A percentile compares a stretch with the other conserved stretches of the same genome.
These are phyloP conservation scores for Suillus luteus DNA, from an alignment of 768 basidiomycete genomes.

Conservation along the genomic window DNA sequence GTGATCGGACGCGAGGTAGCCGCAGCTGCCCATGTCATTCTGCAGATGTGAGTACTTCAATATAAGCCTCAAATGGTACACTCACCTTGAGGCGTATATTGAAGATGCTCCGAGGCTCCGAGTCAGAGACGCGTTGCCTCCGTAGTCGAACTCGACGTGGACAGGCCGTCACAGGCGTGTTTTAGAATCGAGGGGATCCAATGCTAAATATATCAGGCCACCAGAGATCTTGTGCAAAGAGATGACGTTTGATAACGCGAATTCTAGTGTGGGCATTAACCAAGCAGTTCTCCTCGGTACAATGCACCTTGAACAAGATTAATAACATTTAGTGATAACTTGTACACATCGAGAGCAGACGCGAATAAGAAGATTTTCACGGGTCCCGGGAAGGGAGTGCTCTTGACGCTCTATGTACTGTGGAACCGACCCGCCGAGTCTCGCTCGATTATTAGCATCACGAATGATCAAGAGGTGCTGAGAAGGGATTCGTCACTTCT, in stretches of 20 bases:
- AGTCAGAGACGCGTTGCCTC: background rate
- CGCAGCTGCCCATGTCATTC: background rate
- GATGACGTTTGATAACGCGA: background rate
- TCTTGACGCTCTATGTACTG: background rate
- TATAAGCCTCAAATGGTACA: too few species aligned
- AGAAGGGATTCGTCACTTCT: background rate
- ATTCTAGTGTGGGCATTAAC: background rate
- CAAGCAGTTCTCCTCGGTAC: background rate
- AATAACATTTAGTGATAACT: background rate
- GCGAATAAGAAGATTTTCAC: background rate
- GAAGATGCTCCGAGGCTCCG: too few species aligned
- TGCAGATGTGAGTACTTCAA: background rate
- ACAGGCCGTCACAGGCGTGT: background rate
- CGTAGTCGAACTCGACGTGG: background rate
- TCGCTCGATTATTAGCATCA: background rate
- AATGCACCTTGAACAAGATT: background rate
- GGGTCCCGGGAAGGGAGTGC: background rate
- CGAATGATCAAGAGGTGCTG: background rate
- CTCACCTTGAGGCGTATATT: background rate
- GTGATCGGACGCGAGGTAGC: background rate
- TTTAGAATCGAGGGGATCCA: background rate
- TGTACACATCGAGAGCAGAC: background rate
- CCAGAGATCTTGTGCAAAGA: background rate
- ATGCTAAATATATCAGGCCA: background rate
- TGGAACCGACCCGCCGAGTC: background rate